Evolutionary conservation across 106 monocot species (phyloP).

Genomic region (Acanthochlamys bracteata): DNA sequence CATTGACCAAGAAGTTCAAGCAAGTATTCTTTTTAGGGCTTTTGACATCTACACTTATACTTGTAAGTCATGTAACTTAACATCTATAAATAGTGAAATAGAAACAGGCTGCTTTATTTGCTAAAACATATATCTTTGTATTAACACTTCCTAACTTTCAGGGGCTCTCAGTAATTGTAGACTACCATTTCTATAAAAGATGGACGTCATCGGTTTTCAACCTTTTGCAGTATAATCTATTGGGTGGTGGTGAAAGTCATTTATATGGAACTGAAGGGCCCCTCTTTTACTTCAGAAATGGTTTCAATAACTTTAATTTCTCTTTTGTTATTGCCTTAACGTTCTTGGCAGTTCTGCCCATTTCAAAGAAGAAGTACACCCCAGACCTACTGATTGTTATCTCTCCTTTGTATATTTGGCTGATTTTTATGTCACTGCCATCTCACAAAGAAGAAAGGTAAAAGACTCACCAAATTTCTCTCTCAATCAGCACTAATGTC

Average conservation of each 20-base stretch:
- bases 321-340: constrained; percentile 75
- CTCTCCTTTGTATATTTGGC: constrained; percentile 88
- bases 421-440: constrained; percentile 94
- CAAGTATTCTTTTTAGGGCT: constrained; percentile 65
- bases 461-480: background rate
- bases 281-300: constrained; percentile 79
- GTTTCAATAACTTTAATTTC: constrained; percentile 97
- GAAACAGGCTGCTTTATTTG: background rate
- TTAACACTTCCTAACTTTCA: constrained; percentile 19
- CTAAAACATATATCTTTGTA: background rate
- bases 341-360: constrained; percentile 56
- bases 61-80: constrained; percentile 49
- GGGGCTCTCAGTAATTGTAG: constrained; percentile 65
- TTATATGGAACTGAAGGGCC: constrained; percentile 88
- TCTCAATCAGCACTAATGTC: background rate
- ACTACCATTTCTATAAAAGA: constrained; percentile 69
- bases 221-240: constrained; percentile 79
- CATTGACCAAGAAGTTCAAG: constrained; percentile 47
- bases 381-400: constrained; percentile 77
- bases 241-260: constrained; percentile 93
- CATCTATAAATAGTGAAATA: background rate
- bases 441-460: constrained; percentile 99
- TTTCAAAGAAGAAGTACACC: constrained; percentile 65
- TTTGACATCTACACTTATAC: constrained; percentile 40
- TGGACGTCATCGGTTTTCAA: constrained; percentile 93